Evolutionary conservation across 176 grass and related monocot genomes (phyloP), one percentile per base, ranked within the genome.

Genomic region (Carex littledalei): DNA sequence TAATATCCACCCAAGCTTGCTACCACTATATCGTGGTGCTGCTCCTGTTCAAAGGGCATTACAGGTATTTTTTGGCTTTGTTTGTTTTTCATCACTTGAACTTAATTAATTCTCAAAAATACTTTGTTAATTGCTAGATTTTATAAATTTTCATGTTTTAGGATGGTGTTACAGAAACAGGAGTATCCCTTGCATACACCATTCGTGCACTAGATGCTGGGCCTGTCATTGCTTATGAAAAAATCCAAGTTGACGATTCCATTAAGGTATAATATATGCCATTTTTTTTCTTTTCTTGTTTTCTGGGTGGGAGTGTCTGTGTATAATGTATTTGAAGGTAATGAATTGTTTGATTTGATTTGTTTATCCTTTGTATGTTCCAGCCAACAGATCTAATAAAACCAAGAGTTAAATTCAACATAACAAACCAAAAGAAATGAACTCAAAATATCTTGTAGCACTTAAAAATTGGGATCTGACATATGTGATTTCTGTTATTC

Each of bases 1-100:
- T 87, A 98, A 98, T 87, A 90, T 94, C 64, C 95, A 98, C 65
- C 95, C 95, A 83, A 94, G 95, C 90, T 91, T 98, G 67, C 84
- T 98, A 79, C 92, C 95, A 84, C 80, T 92, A 59, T 98, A 98
- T 84, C 90, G 95, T 15, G 95, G 95, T 85, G 92, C 95, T 86
- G 95, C 95, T 92, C 95, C 95, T 86, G 95, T 94, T 83, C 95
- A 98, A 82, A 98, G 95, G 84, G 92, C 95, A 73, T 84, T 98
- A 88, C 92, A 98, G 91, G 95, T 98, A 77, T 83, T 68, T 47
- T 59, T 43, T 47, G 7, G 10, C 11, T 72, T 49, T n/a, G 18
- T 43, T 72, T 47, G 18, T 63, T 37, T 31, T 49, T 68, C 8
- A 10, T 68, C 11, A 18, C 45, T 45, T 52, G 21, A 54, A 52